These are phyloP conservation scores for Viola odorata DNA, from an alignment of 345 rosid genomes.

Conservation along the genomic window DNA sequence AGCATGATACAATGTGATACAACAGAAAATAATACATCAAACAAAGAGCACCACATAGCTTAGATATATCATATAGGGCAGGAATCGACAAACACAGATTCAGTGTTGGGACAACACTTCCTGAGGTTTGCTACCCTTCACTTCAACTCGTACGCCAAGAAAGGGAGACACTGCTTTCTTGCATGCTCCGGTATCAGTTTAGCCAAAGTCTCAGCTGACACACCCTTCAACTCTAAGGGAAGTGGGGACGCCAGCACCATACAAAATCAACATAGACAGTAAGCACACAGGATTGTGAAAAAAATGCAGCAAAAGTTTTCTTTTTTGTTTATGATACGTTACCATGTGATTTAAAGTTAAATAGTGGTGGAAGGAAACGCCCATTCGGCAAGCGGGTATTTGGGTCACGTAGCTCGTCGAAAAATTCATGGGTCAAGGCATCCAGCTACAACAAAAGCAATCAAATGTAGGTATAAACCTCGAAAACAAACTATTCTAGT, in stretches of 20 bases:
- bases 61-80: not conserved
- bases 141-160: slow-evolving; percentile 24
- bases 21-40: slow-evolving; percentile 2
- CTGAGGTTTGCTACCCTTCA: slow-evolving; percentile 18
- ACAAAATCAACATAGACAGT: not conserved
- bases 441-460: slow-evolving; percentile 49
- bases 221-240: slow-evolving; percentile 22
- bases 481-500: not conserved
- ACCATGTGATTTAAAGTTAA: slow-evolving; percentile 90
- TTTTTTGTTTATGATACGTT: not conserved
- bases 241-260: not conserved
- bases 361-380: slow-evolving; percentile 78
- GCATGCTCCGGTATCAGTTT: slow-evolving; percentile 32
- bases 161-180: slow-evolving; percentile 25
- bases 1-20: slow-evolving; percentile 15
- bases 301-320: not conserved
- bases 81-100: slow-evolving; percentile 19
- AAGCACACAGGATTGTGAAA: not conserved
- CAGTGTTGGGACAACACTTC: slow-evolving; percentile 14
- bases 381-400: slow-evolving; percentile 79
- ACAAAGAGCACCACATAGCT: slow-evolving; percentile 16
- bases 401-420: slow-evolving; percentile 85
- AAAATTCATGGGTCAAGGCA: slow-evolving; percentile 86
- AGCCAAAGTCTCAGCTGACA: slow-evolving; percentile 19
- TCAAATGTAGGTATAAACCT: not conserved